Percentiles rank a stretch among this genome's conserved stretches.
phyloP scores from a whole-genome alignment of 1,284 basidiomycete genomes.

The Moesziomyces sp. region DNA sequence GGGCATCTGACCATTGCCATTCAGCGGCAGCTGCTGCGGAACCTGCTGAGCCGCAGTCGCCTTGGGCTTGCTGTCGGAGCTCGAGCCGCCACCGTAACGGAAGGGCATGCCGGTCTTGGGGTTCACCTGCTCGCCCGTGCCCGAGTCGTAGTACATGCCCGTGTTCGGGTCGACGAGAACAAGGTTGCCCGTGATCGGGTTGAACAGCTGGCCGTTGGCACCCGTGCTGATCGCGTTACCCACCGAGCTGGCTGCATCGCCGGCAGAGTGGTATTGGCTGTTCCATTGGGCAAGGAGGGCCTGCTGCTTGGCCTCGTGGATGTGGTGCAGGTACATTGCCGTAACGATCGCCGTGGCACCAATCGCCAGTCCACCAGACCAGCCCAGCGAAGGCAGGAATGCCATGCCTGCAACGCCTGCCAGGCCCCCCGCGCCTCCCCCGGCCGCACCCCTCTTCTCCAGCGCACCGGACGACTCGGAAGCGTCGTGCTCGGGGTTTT shows the following conservation, averaged over 20 bases:
- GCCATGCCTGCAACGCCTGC: neutral
- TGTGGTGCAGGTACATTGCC: slow-evolving; percentile 17
- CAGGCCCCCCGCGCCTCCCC: neutral
- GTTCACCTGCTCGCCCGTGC: slow-evolving; percentile 32
- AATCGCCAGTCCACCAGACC: slow-evolving; percentile 4
- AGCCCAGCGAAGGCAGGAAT: slow-evolving; percentile 14
- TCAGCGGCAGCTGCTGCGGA: slow-evolving; percentile 11
- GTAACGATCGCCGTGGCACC: slow-evolving; percentile 11
- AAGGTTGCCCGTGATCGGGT: slow-evolving; percentile 32
- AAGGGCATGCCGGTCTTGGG: slow-evolving; percentile 39
- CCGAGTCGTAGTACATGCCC: slow-evolving; percentile 29
- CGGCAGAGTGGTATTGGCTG: slow-evolving; percentile 21
- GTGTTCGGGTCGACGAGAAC: slow-evolving; percentile 31
- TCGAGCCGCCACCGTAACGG: slow-evolving; percentile 6
- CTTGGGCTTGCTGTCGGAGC: neutral
- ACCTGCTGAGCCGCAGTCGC: neutral
- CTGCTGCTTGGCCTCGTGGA: slow-evolving; percentile 23
- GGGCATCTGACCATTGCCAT: slow-evolving; percentile 10
- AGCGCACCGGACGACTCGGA: neutral
- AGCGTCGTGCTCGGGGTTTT: neutral
- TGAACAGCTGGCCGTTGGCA: slow-evolving; percentile 37
- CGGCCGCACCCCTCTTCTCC: slow-evolving; percentile 10
- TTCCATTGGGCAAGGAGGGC: slow-evolving; percentile 7
- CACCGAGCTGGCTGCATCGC: slow-evolving; percentile 26
- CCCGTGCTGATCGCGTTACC: slow-evolving; percentile 42